phyloP scores from a whole-genome alignment of 2,329 filamentous ascomycete species.

The Camptophora hylomeconis region DNA sequence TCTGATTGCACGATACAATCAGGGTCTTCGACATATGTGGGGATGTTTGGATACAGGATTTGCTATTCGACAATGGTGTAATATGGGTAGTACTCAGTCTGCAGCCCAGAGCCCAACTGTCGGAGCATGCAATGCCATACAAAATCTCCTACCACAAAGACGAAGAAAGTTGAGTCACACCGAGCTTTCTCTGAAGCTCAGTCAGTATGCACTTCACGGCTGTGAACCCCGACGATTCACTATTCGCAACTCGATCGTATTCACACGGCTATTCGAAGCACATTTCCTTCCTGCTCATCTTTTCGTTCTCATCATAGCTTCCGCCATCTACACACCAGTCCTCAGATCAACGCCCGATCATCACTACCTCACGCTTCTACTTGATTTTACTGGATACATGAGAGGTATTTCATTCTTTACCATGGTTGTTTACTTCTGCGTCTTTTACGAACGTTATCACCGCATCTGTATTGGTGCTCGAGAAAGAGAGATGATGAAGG shows the following conservation, averaged over 20 bases:
- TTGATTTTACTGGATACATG: constrained; percentile 46
- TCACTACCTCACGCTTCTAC: constrained; percentile 42
- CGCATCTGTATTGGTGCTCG: constrained; percentile 45
- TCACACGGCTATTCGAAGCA: constrained; percentile 59
- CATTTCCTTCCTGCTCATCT: constrained; percentile 60
- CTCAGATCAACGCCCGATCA: constrained; percentile 36
- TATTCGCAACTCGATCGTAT: constrained; percentile 42
- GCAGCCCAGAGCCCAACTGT: not conserved
- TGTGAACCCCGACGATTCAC: constrained; percentile 37
- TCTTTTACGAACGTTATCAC: constrained; percentile 57
- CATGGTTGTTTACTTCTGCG: constrained; percentile 46
- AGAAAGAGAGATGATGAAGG: constrained; percentile 53
- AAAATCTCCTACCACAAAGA: too few species aligned
- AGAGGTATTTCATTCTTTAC: constrained; percentile 50
- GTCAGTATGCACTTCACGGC: constrained; percentile 42
- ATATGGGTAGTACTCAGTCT: constrained; percentile 1
- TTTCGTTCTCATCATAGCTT: constrained; percentile 50
- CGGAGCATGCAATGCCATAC: too few species aligned
- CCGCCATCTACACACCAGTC: constrained; percentile 45
- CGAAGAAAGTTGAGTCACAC: too few species aligned
- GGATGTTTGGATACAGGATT: constrained; percentile 58
- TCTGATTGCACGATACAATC: constrained; percentile 54
- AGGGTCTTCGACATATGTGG: constrained; percentile 66
- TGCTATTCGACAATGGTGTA: constrained; percentile 36
- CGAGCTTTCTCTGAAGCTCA: constrained; percentile 33